Base-by-base conservation (phyloP, 2,329 filamentous ascomycete species). In the Dactylellina cionopaga region DNA sequence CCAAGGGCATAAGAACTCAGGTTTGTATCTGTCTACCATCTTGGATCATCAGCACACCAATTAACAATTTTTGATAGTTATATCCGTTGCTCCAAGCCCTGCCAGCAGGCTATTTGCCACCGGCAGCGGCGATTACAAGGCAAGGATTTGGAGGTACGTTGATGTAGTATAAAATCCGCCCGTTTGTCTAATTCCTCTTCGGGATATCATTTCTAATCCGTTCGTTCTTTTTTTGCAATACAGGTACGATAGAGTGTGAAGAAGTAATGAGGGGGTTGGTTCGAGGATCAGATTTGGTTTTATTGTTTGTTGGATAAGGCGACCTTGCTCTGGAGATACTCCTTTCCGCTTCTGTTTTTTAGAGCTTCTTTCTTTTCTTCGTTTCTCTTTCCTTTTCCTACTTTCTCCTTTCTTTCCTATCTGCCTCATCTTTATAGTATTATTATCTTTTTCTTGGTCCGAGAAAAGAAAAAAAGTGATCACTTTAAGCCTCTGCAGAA, bases 1-100 rank as follows among this genome's bases (percentile, higher is more conserved):
- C 74, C 95, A 98, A 81, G 95, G 95, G 24, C 95, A 99, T 81
- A 98, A 98, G 85, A 98, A 98, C 82, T 96, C 92, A 9, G 87
- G 87, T 88, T 80, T 78, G 84, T 81, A 24, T 70, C 55, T 63
- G 25, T 74, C 75, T 77, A 74, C 76, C 74, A 49, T 52, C 6
- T 25, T 15, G 10, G 17, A 10, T 41, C 24, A 25, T 31, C 27
- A 43, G 47, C 31, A 59, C 13, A 29, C 5, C n/a, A 19, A 37
- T 10, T 60, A 51, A 74, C 31, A 52, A 27, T 17, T 27, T 43
- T 25, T 41, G 70, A 59, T 76, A 88, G 95, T 99, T 77, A 98
- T 98, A 78, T 97, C 93, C 1, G 95, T 99, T 56, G 94, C 95
- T 0, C 95, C 95, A 19, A 96, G 92, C 81, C 95, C 95, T 13